These are phyloP conservation scores for Asterochloris erici DNA, from an alignment of 139 green algal species.

Conservation along the genomic window DNA sequence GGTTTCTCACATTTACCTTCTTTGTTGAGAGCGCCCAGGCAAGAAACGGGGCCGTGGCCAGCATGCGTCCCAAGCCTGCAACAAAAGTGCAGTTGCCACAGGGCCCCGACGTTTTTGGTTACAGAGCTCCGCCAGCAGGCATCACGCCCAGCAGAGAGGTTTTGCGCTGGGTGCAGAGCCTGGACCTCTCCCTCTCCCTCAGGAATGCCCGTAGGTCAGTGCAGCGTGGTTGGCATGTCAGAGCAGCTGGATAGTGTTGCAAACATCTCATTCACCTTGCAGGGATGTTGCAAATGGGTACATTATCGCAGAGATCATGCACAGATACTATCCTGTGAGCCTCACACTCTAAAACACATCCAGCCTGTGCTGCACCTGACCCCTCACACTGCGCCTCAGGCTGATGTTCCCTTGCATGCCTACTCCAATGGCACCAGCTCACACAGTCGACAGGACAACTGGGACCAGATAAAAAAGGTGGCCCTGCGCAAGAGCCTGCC, in stretches of 20 bases:
- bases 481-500: background rate
- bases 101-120: background rate
- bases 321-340: conserved; percentile 12
- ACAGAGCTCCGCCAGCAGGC: conserved; percentile 1
- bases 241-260: background rate
- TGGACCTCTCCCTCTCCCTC: background rate
- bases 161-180: conserved; percentile 1
- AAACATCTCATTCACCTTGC: no score
- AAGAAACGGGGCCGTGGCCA: no score
- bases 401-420: conserved; percentile 7
- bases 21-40: no score
- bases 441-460: background rate
- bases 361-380: background rate
- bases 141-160: background rate
- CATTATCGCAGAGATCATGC: conserved; percentile 10
- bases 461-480: conserved; percentile 9
- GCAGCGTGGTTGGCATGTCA: background rate
- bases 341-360: background rate
- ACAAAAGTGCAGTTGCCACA: no score
- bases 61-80: no score
- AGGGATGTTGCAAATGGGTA: conserved; percentile 8
- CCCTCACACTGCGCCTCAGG: background rate
- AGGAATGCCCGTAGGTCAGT: conserved; percentile 6
- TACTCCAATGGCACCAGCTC: conserved; percentile 9
- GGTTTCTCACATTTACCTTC: no score